Evolutionary conservation across 768 basidiomycete species (phyloP), one percentile per base, ranked within the genome.

Genomic region (Dendrothele bispora): DNA sequence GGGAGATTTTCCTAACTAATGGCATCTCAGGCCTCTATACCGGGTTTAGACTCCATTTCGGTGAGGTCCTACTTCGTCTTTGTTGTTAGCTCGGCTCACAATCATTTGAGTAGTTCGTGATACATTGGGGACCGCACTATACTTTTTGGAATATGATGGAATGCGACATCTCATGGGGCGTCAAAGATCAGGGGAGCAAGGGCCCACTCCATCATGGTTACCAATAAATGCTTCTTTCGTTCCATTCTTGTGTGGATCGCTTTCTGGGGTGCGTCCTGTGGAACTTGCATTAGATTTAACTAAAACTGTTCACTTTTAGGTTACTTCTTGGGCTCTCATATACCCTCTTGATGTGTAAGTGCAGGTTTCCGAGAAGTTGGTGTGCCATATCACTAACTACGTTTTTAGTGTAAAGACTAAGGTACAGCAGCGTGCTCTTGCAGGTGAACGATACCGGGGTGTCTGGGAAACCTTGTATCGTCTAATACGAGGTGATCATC

Each of bases 101-200:
- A 46, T 25, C 17, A n/a, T 11, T 18, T n/a, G 22, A 10, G 25
- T 58, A 92, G 89, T 92, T 43, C 86, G 94, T 48, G 94, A 98
- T 64, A 95, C 91, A 22, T 65, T 80, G 38, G 94, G 93, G 39
- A 95, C 95, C 11, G 88, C 86, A 4, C 72, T 97, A 17, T 98
- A 98, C 64, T 98, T 98, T 64, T 77, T 91, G 28, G 92, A 95
- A 62, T 97, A 98, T 62, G 94, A 98, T 61, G 86, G 87, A 15
- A 82, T 95, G 79, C 83, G 94, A 37, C 86, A 92, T 72, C 58
- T 93, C 14, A 72, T 95, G 38, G 95, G 95, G 24, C 78, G 94
- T 54, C 71, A 74, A 39, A 77, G 86, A 42, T 78, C 77, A 25
- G 89, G 90, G 20, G 88, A 90, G 64, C 91, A 94, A 65, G 90